These are phyloP conservation scores for Coelastrella sp. DNA, from an alignment of 139 green algal genomes.

Conservation along the genomic window DNA sequence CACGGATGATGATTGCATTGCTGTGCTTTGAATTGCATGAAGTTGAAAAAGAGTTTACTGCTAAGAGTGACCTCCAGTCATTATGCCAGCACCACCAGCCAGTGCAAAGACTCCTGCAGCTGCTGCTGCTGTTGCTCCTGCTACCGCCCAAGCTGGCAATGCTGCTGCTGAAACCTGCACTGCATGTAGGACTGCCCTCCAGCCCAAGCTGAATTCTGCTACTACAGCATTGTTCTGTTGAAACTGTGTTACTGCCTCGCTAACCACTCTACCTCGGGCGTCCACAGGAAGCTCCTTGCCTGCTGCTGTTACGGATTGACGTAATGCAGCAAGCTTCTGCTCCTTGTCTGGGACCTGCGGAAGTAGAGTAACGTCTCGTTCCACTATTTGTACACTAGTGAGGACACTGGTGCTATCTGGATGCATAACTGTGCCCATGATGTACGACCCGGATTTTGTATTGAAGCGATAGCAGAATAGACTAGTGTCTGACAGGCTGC, in stretches of 20 bases:
- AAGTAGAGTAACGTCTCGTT: too few species aligned
- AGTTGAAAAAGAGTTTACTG: too few species aligned
- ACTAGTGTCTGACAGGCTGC: too few species aligned
- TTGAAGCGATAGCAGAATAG: too few species aligned
- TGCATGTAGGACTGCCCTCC: constrained; percentile 25
- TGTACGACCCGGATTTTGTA: too few species aligned
- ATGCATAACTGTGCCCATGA: too few species aligned
- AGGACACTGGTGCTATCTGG: neutral
- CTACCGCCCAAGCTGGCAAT: neutral
- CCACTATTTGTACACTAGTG: neutral
- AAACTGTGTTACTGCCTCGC: constrained; percentile 38
- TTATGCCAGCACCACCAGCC: neutral
- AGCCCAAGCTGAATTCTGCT: constrained; percentile 33
- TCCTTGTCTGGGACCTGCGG: constrained; percentile 38
- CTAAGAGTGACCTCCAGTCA: too few species aligned
- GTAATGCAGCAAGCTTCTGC: neutral
- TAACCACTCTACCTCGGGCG: neutral
- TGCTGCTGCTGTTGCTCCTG: neutral
- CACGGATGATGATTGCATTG: too few species aligned
- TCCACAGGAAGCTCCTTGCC: neutral
- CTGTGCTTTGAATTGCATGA: too few species aligned
- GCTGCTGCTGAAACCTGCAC: neutral
- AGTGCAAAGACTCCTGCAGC: neutral
- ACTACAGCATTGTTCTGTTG: constrained; percentile 46
- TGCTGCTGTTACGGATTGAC: constrained; percentile 28